Evolutionary conservation across 2,329 filamentous ascomycete genomes (phyloP), one percentile per base, ranked within the genome.

Genomic region (Fonsecaea pedrosoi): DNA sequence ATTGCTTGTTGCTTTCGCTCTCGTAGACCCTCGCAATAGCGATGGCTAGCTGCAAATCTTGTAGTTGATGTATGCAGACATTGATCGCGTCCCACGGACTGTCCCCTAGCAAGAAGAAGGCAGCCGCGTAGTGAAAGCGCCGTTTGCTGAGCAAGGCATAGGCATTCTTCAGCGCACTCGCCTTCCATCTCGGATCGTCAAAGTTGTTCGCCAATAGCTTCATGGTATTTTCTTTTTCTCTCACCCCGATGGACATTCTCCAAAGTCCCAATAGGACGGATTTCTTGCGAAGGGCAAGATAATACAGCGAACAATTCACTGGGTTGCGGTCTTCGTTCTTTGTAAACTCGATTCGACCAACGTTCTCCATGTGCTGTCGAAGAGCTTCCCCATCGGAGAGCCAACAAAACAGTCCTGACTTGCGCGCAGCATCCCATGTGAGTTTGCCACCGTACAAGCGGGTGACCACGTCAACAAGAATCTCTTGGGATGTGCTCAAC

Each of bases 401-500:
- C 94, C 95, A 99, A 89, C 97, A 94, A 75, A 97, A 97, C 63
- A 98, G 85, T 10, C 95, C 95, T 71, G 90, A 92, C 75, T 96
- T 90, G 55, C 90, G 86, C 1, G 94, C 95, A 73, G 94, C 86
- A 69, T 90, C 86, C 95, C 95, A 99, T 6, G 90, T 81, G 81
- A 98, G 84, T 66, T 87, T 89, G 0, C 90, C 90, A 70, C 93
- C 90, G 72, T 90, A 93, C 73, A 96, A 92, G 21, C 87, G 84
- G 10, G 89, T 88, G 9, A 97, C 90, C 73, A 97, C 89, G 76
- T 97, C 92, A 0, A 91, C 83, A 18, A 98, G 82, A 45, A 98
- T 94, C 75, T 98, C 94, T 78, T 99, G 95, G 67, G 92, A 72
- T 4, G 64, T 64, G 42, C 70, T 72, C 30, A 60, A 56, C 92